Evolutionary conservation across 1,284 basidiomycete species (phyloP).

Genomic region (Puccinia triticina): DNA sequence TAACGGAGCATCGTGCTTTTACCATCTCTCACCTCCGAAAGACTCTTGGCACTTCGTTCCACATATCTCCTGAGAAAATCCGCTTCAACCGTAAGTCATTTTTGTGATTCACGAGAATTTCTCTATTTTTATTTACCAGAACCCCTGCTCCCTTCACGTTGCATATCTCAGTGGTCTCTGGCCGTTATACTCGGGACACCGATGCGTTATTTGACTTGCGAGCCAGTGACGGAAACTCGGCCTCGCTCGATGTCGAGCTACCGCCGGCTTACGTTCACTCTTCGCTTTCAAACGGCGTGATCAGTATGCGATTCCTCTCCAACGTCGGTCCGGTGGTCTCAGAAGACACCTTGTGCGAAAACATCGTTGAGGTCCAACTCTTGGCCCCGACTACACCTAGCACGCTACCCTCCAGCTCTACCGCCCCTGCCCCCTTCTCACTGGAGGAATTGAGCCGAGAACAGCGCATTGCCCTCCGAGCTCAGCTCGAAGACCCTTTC

Average conservation of each 20-base stretch:
- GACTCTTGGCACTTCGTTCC: constrained; percentile 13
- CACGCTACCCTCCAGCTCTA: background rate
- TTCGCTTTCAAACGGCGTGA: constrained; percentile 13
- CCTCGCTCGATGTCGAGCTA: constrained; percentile 38
- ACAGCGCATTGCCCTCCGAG: constrained; percentile 32
- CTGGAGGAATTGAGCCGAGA: constrained; percentile 31
- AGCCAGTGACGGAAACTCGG: constrained; percentile 46
- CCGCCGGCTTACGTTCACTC: background rate
- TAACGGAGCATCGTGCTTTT: constrained; percentile 39
- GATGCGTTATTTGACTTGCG: constrained; percentile 34
- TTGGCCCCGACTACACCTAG: background rate
- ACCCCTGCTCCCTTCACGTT: background rate
- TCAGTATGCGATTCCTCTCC: constrained; percentile 37
- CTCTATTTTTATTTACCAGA: background rate
- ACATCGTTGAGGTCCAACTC: background rate
- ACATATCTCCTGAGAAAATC: constrained; percentile 21
- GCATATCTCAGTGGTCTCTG: constrained; percentile 36
- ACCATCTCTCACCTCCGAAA: constrained; percentile 34
- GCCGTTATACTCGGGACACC: constrained; percentile 28
- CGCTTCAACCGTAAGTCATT: constrained; percentile 26
- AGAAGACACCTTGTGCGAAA: background rate
- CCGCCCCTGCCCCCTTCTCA: constrained; percentile 25
- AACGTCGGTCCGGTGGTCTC: background rate
- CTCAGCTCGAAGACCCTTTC: constrained; percentile 44
- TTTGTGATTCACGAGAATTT: background rate